Evolutionary conservation across 768 basidiomycete species (phyloP).

Genomic region (Termitomyces sp.): DNA sequence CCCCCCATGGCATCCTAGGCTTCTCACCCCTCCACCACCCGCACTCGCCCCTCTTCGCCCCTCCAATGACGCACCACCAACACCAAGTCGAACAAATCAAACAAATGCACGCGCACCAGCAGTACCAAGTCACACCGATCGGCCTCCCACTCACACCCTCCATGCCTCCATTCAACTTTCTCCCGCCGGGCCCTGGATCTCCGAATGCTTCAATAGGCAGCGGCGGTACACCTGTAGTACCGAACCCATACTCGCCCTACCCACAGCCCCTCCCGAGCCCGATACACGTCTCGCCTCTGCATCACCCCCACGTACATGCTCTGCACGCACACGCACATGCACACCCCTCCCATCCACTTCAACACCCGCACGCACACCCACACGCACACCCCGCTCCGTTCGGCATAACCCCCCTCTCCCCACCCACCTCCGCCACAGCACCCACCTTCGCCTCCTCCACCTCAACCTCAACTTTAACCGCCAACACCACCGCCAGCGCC

Average conservation of each 20-base stretch:
- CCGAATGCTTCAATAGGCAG: not conserved
- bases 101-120: not conserved
- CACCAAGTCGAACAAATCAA: slow-evolving; percentile 29
- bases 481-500: no score
- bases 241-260: not conserved
- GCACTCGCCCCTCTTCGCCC: slow-evolving; percentile 38
- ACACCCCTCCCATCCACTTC: not conserved
- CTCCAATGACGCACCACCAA: slow-evolving; percentile 16
- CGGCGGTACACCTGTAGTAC: no score
- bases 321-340: not conserved
- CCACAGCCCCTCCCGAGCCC: not conserved
- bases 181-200: not conserved
- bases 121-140: not conserved
- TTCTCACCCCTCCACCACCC: slow-evolving; percentile 31
- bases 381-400: not conserved
- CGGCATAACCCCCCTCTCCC: slow-evolving; percentile 1
- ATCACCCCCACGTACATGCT: slow-evolving; percentile 3
- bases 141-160: slow-evolving; percentile 84
- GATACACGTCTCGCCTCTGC: not conserved
- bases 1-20: slow-evolving; percentile 25
- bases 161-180: slow-evolving; percentile 92
- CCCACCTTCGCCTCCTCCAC: slow-evolving; percentile 6
- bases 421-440: slow-evolving; percentile 1
- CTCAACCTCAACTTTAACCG: no score
- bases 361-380: not conserved